Conservation (phyloP, 2,329 filamentous ascomycete genomes). For the Trichoderma semiorbis region DNA sequence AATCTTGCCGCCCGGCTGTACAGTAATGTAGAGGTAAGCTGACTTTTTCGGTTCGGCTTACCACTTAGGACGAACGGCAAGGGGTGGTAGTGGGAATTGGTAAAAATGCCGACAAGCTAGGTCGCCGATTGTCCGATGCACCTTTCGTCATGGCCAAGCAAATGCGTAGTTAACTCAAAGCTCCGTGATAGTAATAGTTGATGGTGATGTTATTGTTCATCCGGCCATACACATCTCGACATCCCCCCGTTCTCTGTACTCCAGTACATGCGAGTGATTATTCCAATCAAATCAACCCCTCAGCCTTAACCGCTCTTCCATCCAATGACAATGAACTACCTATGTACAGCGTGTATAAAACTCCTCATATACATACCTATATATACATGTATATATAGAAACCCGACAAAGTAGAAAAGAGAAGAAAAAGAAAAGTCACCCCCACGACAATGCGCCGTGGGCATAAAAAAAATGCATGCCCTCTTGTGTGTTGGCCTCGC, state of each 20-base stretch:
- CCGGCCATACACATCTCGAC: neutral
- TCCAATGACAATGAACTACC: neutral
- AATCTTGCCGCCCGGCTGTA: neutral
- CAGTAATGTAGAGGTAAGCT: conserved; percentile 9
- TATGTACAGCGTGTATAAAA: conserved; percentile 3
- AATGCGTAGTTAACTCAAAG: neutral
- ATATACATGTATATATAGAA: conserved; percentile 7
- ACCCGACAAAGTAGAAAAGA: neutral
- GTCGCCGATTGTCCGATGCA: neutral
- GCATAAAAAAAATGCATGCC: neutral
- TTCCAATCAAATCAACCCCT: neutral
- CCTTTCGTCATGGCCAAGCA: neutral
- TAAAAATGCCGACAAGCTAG: neutral
- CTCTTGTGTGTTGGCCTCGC: conserved; percentile 3
- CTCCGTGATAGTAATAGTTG: neutral
- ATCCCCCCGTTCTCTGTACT: neutral
- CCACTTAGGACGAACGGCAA: neutral
- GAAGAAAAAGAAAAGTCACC: neutral
- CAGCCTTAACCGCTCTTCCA: neutral
- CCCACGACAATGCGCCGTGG: neutral
- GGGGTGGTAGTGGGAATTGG: neutral
- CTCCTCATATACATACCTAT: neutral
- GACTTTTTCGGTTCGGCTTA: conserved; percentile 2
- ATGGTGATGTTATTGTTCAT: neutral
- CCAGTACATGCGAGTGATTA: neutral